Base-by-base conservation (phyloP, 2,329 filamentous ascomycete genomes). In the Thermoascus crustaceus region DNA sequence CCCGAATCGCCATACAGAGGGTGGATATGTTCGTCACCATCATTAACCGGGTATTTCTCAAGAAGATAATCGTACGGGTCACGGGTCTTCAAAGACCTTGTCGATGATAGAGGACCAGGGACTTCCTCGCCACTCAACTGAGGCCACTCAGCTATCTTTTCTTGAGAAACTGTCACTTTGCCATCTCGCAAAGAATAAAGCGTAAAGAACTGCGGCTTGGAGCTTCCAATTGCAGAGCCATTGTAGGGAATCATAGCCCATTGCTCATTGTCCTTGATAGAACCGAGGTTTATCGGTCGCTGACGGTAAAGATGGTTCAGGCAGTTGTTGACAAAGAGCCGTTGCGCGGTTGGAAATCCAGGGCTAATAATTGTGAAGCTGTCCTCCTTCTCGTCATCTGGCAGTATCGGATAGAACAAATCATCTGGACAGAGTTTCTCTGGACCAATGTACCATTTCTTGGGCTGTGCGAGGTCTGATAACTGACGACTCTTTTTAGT, bases 1-100 rank as follows among this genome's bases (percentile, higher is more conserved):
- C 58, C 63, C 1, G 76, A 80, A 3, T 80, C 73, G 4, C 75
- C 74, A 47, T 71, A 74, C 0, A 63, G 14, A 11, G 74, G 72
- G 5, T 73, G 56, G 7, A 65, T 46, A 14, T 69, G 55, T 32
- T 72, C 64, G 7, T 58, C 58, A 18, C 57, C 58, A 23, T 56
- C 50, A 19, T 58, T 42, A 5, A 50, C 47, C n/a, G 56, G 60
- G 36, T 71, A 69, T 39, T 66, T 67, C 10, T 63, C 44, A 5
- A 72, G 49, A 9, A 67, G 46, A 37, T 57, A 55, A 10, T 54
- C 47, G 29, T 54, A 54, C 2, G 50, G 45, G 32, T 52, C 48
- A 21, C 39, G 37, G 1, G 35, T 22, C 3, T 43, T 32, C 4
- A 26, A 19, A 6, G 13, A 24, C 10, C 33, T 24, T 9, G 26